Conservation (phyloP, 1,139 yeast genomes). For the Meyerozyma guilliermondii region DNA sequence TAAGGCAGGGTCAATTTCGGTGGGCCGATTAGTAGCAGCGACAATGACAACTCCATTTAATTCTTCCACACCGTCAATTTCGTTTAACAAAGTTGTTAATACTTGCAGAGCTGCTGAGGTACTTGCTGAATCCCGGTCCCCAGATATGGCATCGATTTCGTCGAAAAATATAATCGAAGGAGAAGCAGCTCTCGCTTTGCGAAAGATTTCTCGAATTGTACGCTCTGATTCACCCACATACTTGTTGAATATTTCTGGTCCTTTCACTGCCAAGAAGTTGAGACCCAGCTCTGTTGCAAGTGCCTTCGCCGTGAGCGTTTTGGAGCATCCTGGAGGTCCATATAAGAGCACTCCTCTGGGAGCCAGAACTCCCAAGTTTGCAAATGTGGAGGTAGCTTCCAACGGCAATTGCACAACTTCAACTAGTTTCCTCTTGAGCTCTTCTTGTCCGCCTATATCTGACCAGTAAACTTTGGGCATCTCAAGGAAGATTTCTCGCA, state of each 20-base stretch:
- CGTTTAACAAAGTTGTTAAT: constrained; percentile 81
- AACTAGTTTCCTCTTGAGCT: constrained; percentile 67
- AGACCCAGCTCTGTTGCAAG: constrained; percentile 92
- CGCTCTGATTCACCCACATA: constrained; percentile 94
- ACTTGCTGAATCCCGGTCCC: constrained; percentile 55
- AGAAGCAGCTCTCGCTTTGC: constrained; percentile 89
- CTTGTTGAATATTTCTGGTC: constrained; percentile 91
- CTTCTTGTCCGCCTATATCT: constrained; percentile 94
- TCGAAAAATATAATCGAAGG: constrained; percentile 92
- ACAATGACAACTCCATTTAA: constrained; percentile 86
- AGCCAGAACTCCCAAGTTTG: constrained; percentile 72
- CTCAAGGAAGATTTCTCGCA: constrained; percentile 91
- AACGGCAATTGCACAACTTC: constrained; percentile 93
- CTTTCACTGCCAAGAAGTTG: constrained; percentile 89
- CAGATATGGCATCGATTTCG: constrained; percentile 89
- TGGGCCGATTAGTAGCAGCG: constrained; percentile 95
- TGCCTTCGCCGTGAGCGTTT: constrained; percentile 91
- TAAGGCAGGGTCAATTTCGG: constrained; percentile 85
- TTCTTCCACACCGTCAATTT: constrained; percentile 95
- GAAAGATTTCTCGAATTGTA: constrained; percentile 80
- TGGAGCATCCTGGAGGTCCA: constrained; percentile 98
- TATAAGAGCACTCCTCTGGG: constrained; percentile 88
- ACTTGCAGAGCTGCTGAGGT: constrained; percentile 82
- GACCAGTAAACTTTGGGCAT: constrained; percentile 92
- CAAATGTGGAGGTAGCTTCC: constrained; percentile 75